phyloP scores from a whole-genome alignment of 768 basidiomycete species.

The Xerocomus potaroensis region DNA sequence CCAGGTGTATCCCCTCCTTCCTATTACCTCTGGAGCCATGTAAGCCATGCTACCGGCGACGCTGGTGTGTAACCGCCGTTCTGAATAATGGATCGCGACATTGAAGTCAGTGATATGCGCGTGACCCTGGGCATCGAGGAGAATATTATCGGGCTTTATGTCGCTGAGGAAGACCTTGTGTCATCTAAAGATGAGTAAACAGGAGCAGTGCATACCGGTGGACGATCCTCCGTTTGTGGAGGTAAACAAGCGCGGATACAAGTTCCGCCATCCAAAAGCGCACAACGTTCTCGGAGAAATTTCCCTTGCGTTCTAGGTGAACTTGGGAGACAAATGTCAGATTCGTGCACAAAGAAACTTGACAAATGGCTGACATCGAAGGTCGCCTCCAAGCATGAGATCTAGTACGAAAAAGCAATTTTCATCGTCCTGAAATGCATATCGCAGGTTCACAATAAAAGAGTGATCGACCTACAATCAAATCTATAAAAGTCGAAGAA shows the following conservation, averaged over 20 bases:
- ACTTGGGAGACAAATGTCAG: constrained; percentile 43
- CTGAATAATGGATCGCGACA: constrained; percentile 96
- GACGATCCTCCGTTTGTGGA: constrained; percentile 88
- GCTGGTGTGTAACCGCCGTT: constrained; percentile 80
- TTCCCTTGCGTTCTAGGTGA: constrained; percentile 71
- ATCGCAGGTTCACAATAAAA: constrained; percentile 85
- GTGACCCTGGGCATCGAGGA: constrained; percentile 90
- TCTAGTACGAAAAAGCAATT: constrained; percentile 98
- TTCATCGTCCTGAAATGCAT: constrained; percentile 96
- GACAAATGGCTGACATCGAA: constrained; percentile 64
- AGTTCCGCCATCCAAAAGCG: constrained; percentile 91
- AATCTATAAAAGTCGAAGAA: constrained; percentile 4
- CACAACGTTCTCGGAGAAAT: constrained; percentile 67
- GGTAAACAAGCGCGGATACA: constrained; percentile 76
- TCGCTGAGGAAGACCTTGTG: constrained; percentile 50
- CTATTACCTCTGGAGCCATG: constrained; percentile 98
- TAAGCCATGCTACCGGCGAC: constrained; percentile 99
- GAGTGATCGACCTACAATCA: constrained; percentile 73
- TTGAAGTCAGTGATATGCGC: constrained; percentile 99
- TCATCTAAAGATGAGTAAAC: constrained; percentile 5
- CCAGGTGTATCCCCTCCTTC: constrained; percentile 89
- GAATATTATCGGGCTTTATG: constrained; percentile 95
- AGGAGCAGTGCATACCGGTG: constrained; percentile 64
- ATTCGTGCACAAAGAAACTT: background rate
- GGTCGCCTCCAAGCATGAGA: constrained; percentile 92